Conservation (phyloP, 2,329 filamentous ascomycete genomes). For the Neurospora sp. region DNA sequence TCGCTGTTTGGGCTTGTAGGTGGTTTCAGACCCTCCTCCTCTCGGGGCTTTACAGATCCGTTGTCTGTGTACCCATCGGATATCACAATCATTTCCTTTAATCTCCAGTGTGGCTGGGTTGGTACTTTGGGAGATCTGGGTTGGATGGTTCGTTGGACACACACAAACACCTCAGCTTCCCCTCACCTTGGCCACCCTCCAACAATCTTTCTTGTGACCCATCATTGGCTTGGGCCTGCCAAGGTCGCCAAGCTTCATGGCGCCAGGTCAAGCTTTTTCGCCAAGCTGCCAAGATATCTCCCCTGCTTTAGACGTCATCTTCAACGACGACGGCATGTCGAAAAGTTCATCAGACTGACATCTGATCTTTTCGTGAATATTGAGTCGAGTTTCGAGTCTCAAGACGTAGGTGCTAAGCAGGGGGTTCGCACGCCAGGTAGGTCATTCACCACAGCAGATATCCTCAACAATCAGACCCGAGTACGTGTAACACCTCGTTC, state of each 20-base stretch:
- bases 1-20: neutral
- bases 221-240: constrained; percentile 1
- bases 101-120: neutral
- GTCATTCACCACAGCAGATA: neutral
- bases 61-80: neutral
- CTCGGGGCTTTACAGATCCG: neutral
- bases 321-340: neutral
- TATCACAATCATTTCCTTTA: neutral
- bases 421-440: neutral
- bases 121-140: neutral
- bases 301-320: constrained; percentile 5
- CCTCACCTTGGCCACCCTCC: neutral
- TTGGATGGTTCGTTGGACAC: neutral
- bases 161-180: neutral
- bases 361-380: neutral
- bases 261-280: constrained; percentile 8
- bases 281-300: constrained; percentile 8
- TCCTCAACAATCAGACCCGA: neutral
- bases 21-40: neutral
- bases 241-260: constrained; percentile 11
- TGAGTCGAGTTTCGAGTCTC: neutral
- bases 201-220: neutral
- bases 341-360: neutral
- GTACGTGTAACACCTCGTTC: neutral
- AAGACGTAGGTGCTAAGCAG: neutral